Conservation (phyloP, 176 grass and related monocot species). For the Chrysopogon serrulatus region DNA sequence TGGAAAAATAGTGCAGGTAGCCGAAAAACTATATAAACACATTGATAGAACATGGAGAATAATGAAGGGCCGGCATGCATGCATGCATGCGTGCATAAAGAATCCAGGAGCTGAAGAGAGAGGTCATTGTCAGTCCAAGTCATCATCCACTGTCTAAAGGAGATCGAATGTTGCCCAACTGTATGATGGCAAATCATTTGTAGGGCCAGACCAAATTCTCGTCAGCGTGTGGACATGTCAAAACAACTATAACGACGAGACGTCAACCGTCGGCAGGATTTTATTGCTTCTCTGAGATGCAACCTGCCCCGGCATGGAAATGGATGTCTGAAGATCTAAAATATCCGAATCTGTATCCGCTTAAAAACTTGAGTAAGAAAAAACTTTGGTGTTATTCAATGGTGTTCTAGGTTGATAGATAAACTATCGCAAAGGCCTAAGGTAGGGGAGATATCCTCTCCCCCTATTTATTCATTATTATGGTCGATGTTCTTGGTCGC, state of each 20-base stretch:
- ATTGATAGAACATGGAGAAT: neutral
- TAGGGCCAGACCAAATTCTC: neutral
- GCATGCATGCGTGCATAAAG: neutral
- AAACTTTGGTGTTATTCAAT: no score
- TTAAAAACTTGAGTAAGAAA: no score
- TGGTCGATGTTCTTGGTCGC: no score
- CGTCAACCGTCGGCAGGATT: neutral
- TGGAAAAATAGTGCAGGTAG: neutral
- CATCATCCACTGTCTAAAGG: neutral
- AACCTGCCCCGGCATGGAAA: no score
- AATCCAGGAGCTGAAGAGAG: neutral
- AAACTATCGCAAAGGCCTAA: no score
- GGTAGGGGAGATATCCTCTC: no score
- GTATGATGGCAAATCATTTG: conserved; percentile 20
- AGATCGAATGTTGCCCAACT: conserved; percentile 15
- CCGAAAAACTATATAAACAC: neutral
- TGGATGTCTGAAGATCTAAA: no score
- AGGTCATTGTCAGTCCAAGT: neutral
- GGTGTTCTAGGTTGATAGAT: no score
- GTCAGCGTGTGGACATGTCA: conserved; percentile 12
- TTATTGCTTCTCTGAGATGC: conserved; percentile 22
- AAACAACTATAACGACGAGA: neutral
- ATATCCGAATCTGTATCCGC: no score
- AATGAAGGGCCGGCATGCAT: neutral
- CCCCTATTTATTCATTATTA: no score